These are phyloP conservation scores for Annona squamosa DNA, from an alignment of 164 flowering plant species.

Conservation along the genomic window DNA sequence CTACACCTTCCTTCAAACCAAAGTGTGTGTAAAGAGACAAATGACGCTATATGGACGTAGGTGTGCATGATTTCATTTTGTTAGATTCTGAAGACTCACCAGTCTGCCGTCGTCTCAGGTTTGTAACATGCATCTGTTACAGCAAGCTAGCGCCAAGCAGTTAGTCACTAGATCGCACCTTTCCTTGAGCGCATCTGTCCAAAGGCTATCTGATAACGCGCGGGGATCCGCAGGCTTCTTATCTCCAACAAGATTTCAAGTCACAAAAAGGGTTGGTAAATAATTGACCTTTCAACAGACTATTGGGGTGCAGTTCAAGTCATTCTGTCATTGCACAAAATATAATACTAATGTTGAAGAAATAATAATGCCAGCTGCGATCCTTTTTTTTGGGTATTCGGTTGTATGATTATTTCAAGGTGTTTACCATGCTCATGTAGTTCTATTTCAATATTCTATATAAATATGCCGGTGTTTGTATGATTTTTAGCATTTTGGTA, in stretches of 20 bases:
- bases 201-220: neutral
- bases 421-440: neutral
- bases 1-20: too few relatives aligned
- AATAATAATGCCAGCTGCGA: neutral
- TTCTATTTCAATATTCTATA: neutral
- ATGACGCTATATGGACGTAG: neutral
- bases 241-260: too few relatives aligned
- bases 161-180: neutral
- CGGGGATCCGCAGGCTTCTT: neutral
- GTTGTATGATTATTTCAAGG: neutral
- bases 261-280: neutral
- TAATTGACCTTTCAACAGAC: neutral
- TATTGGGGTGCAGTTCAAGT: neutral
- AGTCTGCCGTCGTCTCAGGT: neutral
- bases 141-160: neutral
- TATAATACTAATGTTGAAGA: neutral
- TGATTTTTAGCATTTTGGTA: too few relatives aligned
- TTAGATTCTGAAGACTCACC: neutral
- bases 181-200: neutral
- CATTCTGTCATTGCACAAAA: neutral
- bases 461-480: too few relatives aligned
- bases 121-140: neutral
- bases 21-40: neutral
- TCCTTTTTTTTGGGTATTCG: slow-evolving; percentile 34
- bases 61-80: neutral